Conservation (phyloP, 2,329 filamentous ascomycete species). For the Paraconiothyrium brasiliense region DNA sequence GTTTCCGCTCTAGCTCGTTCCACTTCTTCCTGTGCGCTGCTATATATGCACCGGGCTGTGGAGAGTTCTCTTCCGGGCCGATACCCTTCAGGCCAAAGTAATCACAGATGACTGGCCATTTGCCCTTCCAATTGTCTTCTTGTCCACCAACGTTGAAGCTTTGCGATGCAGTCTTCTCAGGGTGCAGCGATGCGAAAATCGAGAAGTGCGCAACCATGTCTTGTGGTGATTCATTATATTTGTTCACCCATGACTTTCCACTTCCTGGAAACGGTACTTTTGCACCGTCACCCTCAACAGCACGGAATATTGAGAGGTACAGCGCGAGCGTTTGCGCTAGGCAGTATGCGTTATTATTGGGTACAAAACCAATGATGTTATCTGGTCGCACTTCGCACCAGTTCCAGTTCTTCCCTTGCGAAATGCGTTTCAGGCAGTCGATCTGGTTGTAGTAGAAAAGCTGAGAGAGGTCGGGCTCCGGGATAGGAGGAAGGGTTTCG, state of each 20-base stretch:
- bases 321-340: slow-evolving; percentile 50
- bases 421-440: slow-evolving; percentile 49
- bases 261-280: slow-evolving; percentile 53
- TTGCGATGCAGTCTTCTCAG: slow-evolving; percentile 50
- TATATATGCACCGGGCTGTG: slow-evolving; percentile 42
- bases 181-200: slow-evolving; percentile 54
- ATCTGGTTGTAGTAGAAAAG: slow-evolving; percentile 56
- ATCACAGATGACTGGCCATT: slow-evolving; percentile 58
- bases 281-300: slow-evolving; percentile 51
- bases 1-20: slow-evolving; percentile 39
- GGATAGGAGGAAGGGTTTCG: slow-evolving; percentile 44
- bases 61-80: slow-evolving; percentile 36
- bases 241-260: slow-evolving; percentile 49
- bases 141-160: slow-evolving; percentile 57
- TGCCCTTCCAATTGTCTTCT: slow-evolving; percentile 52
- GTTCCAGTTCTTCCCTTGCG: slow-evolving; percentile 51
- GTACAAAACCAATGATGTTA: slow-evolving; percentile 55
- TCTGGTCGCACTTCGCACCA: slow-evolving; percentile 55
- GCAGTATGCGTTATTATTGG: slow-evolving; percentile 53
- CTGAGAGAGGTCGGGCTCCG: slow-evolving; percentile 45
- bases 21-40: slow-evolving; percentile 38
- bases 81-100: slow-evolving; percentile 59
- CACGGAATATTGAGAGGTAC: slow-evolving; percentile 50
- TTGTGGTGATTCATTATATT: slow-evolving; percentile 52
- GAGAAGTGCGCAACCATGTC: slow-evolving; percentile 55